phyloP scores from a whole-genome alignment of 495 filamentous ascomycete genomes.

The Ramalina peruviana region DNA sequence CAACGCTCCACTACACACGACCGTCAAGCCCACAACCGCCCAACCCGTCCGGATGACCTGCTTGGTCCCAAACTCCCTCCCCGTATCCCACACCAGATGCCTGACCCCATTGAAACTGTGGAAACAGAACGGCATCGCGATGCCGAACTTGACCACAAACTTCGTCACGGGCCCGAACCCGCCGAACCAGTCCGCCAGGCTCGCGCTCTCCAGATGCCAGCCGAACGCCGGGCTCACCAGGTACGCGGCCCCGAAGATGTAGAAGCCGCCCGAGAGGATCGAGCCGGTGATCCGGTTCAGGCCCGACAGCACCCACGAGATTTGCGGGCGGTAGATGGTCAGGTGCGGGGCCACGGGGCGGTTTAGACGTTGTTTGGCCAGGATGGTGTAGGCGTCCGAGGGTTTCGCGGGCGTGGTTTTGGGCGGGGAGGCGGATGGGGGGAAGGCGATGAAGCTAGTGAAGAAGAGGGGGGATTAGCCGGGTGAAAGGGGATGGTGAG shows the following conservation, averaged over 20 bases:
- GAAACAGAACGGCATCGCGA: constrained; percentile 77
- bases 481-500: neutral
- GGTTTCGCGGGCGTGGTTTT: constrained; percentile 45
- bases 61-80: constrained; percentile 50
- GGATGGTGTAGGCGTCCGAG: constrained; percentile 52
- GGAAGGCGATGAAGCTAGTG: neutral
- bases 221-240: constrained; percentile 68
- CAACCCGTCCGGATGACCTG: constrained; percentile 64
- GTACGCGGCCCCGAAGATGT: constrained; percentile 74
- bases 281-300: constrained; percentile 73
- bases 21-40: constrained; percentile 53
- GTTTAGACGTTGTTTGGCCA: constrained; percentile 65
- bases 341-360: constrained; percentile 87
- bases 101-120: constrained; percentile 79
- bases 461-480: constrained; percentile 11
- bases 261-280: constrained; percentile 57
- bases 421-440: constrained; percentile 18
- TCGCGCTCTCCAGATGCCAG: constrained; percentile 71
- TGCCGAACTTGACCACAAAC: constrained; percentile 52
- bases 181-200: constrained; percentile 64
- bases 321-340: constrained; percentile 72
- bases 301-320: constrained; percentile 66
- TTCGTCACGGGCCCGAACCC: constrained; percentile 55
- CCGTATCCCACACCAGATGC: constrained; percentile 79
- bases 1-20: constrained; percentile 46